phyloP scores from a whole-genome alignment of 2,329 filamentous ascomycete species.

The Penicillium sp. region DNA sequence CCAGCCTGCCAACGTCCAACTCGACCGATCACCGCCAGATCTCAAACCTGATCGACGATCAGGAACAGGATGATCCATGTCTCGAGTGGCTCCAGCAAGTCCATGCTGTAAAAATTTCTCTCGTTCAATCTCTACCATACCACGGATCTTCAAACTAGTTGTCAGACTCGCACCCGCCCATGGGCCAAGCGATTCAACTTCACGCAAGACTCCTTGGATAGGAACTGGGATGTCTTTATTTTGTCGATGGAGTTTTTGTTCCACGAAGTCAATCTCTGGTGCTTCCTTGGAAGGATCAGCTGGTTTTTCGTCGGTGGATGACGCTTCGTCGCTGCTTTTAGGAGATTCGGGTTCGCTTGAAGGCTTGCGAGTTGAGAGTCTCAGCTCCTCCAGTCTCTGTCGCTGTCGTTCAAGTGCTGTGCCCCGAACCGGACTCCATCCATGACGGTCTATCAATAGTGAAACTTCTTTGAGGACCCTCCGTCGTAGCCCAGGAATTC shows the following conservation, averaged over 20 bases:
- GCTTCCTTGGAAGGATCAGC: constrained; percentile 27
- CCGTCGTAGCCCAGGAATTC: constrained; percentile 72
- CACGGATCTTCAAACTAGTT: constrained; percentile 56
- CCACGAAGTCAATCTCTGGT: constrained; percentile 48
- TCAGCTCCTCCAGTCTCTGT: constrained; percentile 45
- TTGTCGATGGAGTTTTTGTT: constrained; percentile 38
- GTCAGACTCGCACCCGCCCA: constrained; percentile 64
- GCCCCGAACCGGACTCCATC: constrained; percentile 74
- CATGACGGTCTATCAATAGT: constrained; percentile 60
- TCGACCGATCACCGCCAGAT: constrained; percentile 45
- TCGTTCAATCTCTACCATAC: constrained; percentile 60
- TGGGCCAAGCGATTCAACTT: constrained; percentile 58
- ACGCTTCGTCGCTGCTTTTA: constrained; percentile 6
- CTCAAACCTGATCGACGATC: constrained; percentile 41
- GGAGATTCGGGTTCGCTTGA: background rate
- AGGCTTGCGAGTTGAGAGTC: constrained; percentile 13
- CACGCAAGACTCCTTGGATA: constrained; percentile 44
- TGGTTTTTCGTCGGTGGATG: constrained; percentile 9
- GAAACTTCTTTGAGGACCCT: constrained; percentile 73
- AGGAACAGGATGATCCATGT: constrained; percentile 37
- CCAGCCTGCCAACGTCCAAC: constrained; percentile 49
- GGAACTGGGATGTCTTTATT: constrained; percentile 36
- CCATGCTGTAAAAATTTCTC: constrained; percentile 58
- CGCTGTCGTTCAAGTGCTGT: constrained; percentile 55
- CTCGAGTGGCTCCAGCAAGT: constrained; percentile 45